phyloP scores from a whole-genome alignment of 2,329 filamentous ascomycete species.

The Tolypocladium album region DNA sequence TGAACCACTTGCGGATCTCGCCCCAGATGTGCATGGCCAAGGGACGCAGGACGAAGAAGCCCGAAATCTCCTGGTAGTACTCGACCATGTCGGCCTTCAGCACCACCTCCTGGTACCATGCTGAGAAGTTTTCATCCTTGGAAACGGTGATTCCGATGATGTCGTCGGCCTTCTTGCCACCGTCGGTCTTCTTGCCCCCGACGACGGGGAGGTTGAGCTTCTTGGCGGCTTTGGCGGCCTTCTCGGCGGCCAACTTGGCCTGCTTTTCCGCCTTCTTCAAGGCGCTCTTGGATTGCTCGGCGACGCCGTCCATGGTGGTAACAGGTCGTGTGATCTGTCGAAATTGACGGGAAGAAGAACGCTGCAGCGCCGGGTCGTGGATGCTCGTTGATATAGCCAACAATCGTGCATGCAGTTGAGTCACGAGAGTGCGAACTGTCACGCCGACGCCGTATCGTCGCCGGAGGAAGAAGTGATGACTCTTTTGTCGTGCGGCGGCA shows the following conservation, averaged over 20 bases:
- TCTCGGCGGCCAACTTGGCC: constrained; percentile 48
- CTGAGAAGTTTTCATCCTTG: constrained; percentile 79
- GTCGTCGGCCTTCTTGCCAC: constrained; percentile 46
- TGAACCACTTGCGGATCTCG: constrained; percentile 56
- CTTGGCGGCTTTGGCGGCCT: constrained; percentile 52
- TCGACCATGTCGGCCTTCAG: constrained; percentile 96
- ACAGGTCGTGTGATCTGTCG: neutral
- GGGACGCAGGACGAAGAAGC: constrained; percentile 86
- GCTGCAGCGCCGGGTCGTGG: neutral
- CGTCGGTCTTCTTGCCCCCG: constrained; percentile 22
- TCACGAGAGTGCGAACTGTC: neutral
- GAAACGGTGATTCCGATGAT: constrained; percentile 81
- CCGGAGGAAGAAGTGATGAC: constrained; percentile 1
- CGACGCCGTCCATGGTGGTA: constrained; percentile 19
- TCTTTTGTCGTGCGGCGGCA: constrained; percentile 1
- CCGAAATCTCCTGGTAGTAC: constrained; percentile 90
- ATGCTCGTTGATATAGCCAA: neutral
- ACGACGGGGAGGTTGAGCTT: constrained; percentile 38
- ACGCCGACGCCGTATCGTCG: neutral
- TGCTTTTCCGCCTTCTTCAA: constrained; percentile 57
- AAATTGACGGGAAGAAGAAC: neutral
- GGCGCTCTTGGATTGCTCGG: constrained; percentile 46
- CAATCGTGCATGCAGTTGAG: neutral
- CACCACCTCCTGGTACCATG: constrained; percentile 97
- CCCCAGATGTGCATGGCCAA: constrained; percentile 58